Percentiles rank a stretch among this genome's conserved stretches.
Conservation (phyloP, 352 stramenopile species). For the Phytophthora crassamura region DNA sequence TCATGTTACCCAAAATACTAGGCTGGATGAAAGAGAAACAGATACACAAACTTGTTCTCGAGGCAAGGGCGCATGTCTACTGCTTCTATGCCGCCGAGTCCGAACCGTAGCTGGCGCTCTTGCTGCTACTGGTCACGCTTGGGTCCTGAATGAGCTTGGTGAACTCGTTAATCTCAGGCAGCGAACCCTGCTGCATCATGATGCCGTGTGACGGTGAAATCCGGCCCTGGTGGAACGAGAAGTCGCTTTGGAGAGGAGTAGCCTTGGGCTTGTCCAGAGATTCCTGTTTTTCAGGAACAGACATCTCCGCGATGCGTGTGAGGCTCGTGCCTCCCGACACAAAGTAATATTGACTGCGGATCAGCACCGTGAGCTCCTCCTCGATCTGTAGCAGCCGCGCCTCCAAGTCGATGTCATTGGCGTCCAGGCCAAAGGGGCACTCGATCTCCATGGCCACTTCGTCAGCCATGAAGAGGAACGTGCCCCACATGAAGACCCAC, state of each 20-base stretch:
- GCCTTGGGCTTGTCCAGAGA: constrained; percentile 19
- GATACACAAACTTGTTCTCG: no score
- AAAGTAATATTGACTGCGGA: constrained; percentile 86
- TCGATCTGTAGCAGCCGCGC: constrained; percentile 77
- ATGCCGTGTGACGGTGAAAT: constrained; percentile 49
- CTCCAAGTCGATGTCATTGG: constrained; percentile 86
- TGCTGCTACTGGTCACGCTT: constrained; percentile 12
- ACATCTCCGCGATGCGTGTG: constrained; percentile 26
- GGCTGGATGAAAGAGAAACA: not conserved
- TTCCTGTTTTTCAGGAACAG: constrained; percentile 4
- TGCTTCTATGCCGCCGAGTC: constrained; percentile 21
- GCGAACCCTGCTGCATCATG: constrained; percentile 48
- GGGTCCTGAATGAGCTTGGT: constrained; percentile 61
- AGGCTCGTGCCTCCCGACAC: constrained; percentile 62
- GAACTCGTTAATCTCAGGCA: constrained; percentile 81
- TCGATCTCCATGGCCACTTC: constrained; percentile 88
- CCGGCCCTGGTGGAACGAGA: constrained; percentile 78
- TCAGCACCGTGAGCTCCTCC: constrained; percentile 80
- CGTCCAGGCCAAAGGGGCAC: constrained; percentile 79
- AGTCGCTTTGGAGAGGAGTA: constrained; percentile 24
- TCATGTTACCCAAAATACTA: not conserved
- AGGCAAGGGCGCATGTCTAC: no score
- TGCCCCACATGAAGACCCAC: constrained; percentile 83
- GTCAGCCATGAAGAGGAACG: constrained; percentile 85
- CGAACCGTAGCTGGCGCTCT: constrained; percentile 29